A percentile compares a stretch with the other conserved stretches of the same genome.
Conservation (phyloP, 345 rosid species). For the Citrus glauca region DNA sequence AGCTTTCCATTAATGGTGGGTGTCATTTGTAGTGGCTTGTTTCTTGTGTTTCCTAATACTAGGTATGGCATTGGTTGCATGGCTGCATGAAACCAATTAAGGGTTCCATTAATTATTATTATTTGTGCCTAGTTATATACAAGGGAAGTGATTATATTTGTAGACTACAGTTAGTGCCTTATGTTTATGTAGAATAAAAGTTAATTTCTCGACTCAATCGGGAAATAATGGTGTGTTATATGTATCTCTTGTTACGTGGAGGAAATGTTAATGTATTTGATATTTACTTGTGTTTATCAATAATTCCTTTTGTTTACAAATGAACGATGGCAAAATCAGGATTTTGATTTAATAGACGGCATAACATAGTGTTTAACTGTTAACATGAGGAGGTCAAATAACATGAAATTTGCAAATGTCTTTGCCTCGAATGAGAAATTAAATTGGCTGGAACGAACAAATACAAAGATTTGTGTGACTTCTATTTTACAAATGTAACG, state of each 20-base stretch:
- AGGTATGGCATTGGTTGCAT: constrained; percentile 68
- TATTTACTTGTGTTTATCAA: neutral
- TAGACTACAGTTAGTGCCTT: neutral
- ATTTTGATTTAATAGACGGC: neutral
- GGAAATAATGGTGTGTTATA: neutral
- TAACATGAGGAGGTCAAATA: neutral
- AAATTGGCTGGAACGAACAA: neutral
- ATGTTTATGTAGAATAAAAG: neutral
- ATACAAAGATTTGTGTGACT: neutral
- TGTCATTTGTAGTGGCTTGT: constrained; percentile 61
- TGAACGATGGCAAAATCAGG: too few species aligned
- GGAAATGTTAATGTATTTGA: neutral
- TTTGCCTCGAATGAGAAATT: neutral
- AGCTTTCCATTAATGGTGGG: constrained; percentile 81
- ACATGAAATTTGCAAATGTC: too few species aligned
- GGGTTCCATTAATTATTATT: neutral
- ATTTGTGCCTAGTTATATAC: too few species aligned
- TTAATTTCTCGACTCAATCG: neutral
- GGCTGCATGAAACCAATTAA: constrained; percentile 28
- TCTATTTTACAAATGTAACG: neutral
- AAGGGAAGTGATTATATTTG: neutral
- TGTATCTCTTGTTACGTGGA: neutral
- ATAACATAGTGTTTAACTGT: neutral
- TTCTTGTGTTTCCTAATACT: constrained; percentile 64
- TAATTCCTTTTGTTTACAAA: too few species aligned